Base-by-base conservation (phyloP, 306 rosid species). In the Albizia julibrissin region DNA sequence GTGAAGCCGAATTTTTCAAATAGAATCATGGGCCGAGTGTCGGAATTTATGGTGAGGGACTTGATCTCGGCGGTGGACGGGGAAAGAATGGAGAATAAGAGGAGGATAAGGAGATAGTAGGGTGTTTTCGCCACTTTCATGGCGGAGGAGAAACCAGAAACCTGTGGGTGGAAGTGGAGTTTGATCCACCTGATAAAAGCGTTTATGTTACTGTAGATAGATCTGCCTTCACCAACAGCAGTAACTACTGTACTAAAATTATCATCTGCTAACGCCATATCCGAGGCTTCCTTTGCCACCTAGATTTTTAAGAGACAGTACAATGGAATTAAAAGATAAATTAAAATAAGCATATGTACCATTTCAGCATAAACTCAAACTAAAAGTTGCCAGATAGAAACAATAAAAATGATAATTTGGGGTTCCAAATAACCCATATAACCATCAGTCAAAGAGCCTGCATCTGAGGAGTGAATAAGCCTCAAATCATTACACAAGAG, bases 261-360 rank as follows among this genome's bases (percentile, higher is more conserved):
- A 84, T 93, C 99, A 67, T 95, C 99, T 2, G 98, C 98, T 81
- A 93, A 87, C 52, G 93, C 99, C 99, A 93, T 92, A 83, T 95
- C 98, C 5, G 98, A 93, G 78, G 98, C 96, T 85, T 95, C 98
- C 90, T 95, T 95, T 19, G 99, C 98, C 77, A 95, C 99, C 99
- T 95, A 88, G 27, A 85, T 33, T 49, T 9, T 69, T 29, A 77
- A 71, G 56, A 70, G 76, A 72, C 2, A 49, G 77, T 29, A 21
- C 77, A 49, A 11, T 4, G 29, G n/a, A 29, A 27, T 73, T 49
- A 22, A 31, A 11, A 12, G 59, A 62, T 4, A 62, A 62, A 27
- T 26, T 27, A 62, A 62, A 62, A 62, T 26, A 27, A 62, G 29
- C 34, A 61, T 16, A 27, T 11, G 29, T 58, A 58, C 65, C 65